These are phyloP conservation scores for Spizellomyces sp. DNA, from an alignment of 192 early-diverging fungal species.

Conservation along the genomic window DNA sequence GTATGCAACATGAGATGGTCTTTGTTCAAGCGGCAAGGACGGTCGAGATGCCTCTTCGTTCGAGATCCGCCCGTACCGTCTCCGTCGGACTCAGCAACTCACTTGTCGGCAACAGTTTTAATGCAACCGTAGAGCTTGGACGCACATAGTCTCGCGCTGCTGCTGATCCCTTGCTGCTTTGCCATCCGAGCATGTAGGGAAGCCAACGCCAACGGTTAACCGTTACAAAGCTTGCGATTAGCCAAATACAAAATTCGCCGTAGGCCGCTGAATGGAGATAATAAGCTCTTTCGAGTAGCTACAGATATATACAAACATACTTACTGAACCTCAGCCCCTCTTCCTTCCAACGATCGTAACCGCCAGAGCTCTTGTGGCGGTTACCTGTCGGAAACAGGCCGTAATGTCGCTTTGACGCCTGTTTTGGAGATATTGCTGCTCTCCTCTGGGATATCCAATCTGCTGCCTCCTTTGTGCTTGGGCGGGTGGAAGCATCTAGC, in stretches of 20 bases:
- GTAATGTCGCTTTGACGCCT: not conserved
- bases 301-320: not conserved
- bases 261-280: slow-evolving; percentile 1
- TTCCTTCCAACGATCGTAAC: slow-evolving; percentile 18
- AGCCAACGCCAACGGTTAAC: not conserved
- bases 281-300: not conserved
- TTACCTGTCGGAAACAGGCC: not conserved
- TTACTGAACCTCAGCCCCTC: slow-evolving; percentile 22
- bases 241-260: slow-evolving; percentile 24
- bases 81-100: too few species aligned
- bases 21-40: too few species aligned
- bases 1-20: too few species aligned
- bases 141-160: not conserved
- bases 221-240: not conserved
- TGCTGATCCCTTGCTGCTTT: not conserved
- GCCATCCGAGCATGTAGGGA: not conserved
- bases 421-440: not conserved
- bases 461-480: slow-evolving; percentile 10
- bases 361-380: not conserved
- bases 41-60: too few species aligned
- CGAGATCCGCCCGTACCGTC: too few species aligned
- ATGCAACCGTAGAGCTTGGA: too few species aligned
- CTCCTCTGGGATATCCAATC: slow-evolving; percentile 5
- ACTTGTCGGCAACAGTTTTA: too few species aligned
- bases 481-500: slow-evolving; percentile 22